Base-by-base conservation (phyloP, 345 rosid genomes). In the Salix purpurea region DNA sequence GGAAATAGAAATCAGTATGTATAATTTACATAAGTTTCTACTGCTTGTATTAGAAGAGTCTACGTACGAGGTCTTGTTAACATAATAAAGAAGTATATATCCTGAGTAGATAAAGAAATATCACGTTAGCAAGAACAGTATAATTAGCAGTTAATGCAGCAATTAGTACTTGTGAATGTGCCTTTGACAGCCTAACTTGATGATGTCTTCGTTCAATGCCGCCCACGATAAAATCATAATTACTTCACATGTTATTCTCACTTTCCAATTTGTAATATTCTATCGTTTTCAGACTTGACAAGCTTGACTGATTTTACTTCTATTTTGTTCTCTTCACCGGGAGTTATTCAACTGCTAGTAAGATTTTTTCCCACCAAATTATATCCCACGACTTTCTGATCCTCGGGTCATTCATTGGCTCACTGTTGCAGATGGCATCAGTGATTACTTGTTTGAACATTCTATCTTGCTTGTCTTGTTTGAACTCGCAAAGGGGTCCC, bases 11-110 rank as follows among this genome's bases (percentile, higher is more conserved):
- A n/a, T n/a, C n/a, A n/a, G n/a, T n/a, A n/a, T n/a, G n/a, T n/a
- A n/a, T n/a, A n/a, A n/a, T n/a, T n/a, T n/a, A n/a, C n/a, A 40
- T 24, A 74, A 34, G 40, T 72, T 15, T 70, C 24, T 69, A 76
- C 72, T 44, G 64, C 77, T 75, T 37, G 64, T 74, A 37, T 61
- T 32, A 44, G 65, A 75, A 42, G 75, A 76, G 60, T 69, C 72
- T 21, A 36, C 39, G 66, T 37, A 26, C 14, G 42, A 46, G 28
- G 68, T 77, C 48, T 61, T 69, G 72, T 72, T 66, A 74, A 44
- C 71, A 16, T 39, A 32, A 50, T 37, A 72, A 23, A 76, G 44
- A 52, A 67, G 32, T 14, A 34, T 5, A 34, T 34, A 60, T 71
- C 67, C 11, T 1, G 50, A 1, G 50, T 44, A 11, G 50, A 44